phyloP scores from a whole-genome alignment of 352 stramenopile species.

The Pythium guiyangense region DNA sequence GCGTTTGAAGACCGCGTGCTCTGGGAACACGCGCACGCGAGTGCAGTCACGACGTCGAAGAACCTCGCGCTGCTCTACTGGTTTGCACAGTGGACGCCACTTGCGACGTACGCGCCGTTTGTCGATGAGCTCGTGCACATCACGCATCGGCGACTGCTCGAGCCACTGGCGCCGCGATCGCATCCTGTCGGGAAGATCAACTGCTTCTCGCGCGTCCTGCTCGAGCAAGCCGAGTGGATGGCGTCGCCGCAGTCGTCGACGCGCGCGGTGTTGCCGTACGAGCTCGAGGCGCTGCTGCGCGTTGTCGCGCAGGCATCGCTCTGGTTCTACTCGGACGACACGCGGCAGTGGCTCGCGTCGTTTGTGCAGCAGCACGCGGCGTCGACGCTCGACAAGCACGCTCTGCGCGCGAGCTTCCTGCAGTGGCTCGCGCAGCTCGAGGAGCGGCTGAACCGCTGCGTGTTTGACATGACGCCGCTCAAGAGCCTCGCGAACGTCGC shows the following conservation, averaged over 20 bases:
- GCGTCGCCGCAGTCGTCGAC: neutral
- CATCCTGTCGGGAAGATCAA: conserved; percentile 28
- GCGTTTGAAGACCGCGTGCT: conserved; percentile 44
- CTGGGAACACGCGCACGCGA: conserved; percentile 43
- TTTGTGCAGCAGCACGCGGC: conserved; percentile 40
- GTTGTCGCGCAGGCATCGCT: conserved; percentile 29
- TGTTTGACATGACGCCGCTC: conserved; percentile 36
- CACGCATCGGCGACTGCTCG: conserved; percentile 31
- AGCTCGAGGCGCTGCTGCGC: conserved; percentile 39
- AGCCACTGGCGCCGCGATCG: conserved; percentile 12
- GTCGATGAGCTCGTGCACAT: conserved; percentile 44
- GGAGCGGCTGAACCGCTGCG: conserved; percentile 35
- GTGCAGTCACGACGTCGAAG: conserved; percentile 40
- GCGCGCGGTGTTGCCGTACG: conserved; percentile 11
- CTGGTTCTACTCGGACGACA: conserved; percentile 54
- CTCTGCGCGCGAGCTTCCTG: conserved; percentile 41
- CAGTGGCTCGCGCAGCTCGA: conserved; percentile 38
- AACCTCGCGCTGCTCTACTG: conserved; percentile 52
- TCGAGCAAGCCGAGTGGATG: conserved; percentile 27
- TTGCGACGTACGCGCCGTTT: conserved; percentile 36
- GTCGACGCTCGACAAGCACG: conserved; percentile 32
- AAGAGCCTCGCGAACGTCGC: conserved; percentile 37
- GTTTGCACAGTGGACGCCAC: conserved; percentile 45
- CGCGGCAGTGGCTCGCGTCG: conserved; percentile 27
- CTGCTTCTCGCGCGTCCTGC: conserved; percentile 39